phyloP scores from a whole-genome alignment of 2,329 filamentous ascomycete species.

The Diaporthe capsici region DNA sequence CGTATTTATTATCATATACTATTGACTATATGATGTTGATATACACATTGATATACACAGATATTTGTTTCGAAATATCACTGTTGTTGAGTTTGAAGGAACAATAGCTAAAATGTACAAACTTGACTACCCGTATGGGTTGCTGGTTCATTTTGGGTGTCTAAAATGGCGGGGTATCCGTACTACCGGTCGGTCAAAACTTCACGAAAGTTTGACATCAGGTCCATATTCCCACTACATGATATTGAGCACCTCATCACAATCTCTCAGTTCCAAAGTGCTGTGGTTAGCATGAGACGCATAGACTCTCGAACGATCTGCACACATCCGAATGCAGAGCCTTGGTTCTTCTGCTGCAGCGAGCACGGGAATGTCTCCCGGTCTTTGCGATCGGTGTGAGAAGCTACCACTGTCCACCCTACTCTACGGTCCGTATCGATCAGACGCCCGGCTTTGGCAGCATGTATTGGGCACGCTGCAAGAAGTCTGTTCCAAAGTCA shows the following conservation, averaged over 20 bases:
- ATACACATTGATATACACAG: background rate
- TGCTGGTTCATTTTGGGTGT: background rate
- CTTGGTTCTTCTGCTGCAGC: too few species aligned
- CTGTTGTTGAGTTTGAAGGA: background rate
- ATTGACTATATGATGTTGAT: background rate
- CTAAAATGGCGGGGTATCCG: background rate
- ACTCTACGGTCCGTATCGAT: too few species aligned
- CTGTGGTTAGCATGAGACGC: background rate
- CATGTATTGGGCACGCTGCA: background rate
- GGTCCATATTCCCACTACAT: background rate
- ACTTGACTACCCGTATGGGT: too few species aligned
- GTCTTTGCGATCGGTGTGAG: background rate
- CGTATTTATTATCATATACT: too few species aligned
- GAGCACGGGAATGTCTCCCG: too few species aligned
- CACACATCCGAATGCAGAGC: too few species aligned
- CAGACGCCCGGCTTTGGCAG: too few species aligned
- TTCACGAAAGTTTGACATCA: background rate
- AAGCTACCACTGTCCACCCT: background rate
- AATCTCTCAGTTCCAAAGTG: background rate
- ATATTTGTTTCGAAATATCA: background rate
- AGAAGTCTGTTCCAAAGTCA: background rate
- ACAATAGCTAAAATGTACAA: background rate
- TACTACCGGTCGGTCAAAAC: background rate
- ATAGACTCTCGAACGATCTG: background rate
- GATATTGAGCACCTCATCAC: background rate